Base-by-base conservation (phyloP, 1,139 yeast genomes). In the Candida sanyaensis region DNA sequence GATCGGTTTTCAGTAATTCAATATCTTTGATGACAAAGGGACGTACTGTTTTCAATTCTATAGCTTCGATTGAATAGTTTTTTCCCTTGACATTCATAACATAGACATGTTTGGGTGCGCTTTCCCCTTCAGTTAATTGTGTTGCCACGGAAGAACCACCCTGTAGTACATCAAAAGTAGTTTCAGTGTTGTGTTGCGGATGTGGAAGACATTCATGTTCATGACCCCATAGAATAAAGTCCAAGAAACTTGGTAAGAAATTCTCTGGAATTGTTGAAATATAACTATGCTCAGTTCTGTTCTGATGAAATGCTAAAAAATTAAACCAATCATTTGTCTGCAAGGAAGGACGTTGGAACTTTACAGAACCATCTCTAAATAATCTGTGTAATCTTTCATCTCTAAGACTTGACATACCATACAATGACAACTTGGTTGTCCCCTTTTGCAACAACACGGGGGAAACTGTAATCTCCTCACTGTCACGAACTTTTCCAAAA, bases 121-220 rank as follows among this genome's bases (percentile, higher is more conserved):
- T 80, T 61, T 93, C 99, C 3, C 96, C 96, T 47, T 88, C 96
- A 46, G 88, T 81, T 36, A 95, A 71, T 11, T 96, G 86, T 0
- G 99, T 93, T 0, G 96, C 98, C 13, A 93, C 88, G 0, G 97
- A 88, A 1, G 97, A 89, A 0, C 99, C 99, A 0, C 97, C 96
- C 63, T 92, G 97, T 40, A 95, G 73, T 0, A 92, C 91, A 51
- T 83, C 83, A 61, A 92, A 90, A 1, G 84, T 86, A 27, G 83
- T 83, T 23, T 79, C 79, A 0, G 87, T 78, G 60, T 90, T 91
- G 42, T 72, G 73, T 0, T 73, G 76, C 0, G 96, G 84, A 52
- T 80, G 82, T 1, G 93, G 89, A 6, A 86, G 76, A 60, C 98
- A 91, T 63, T 93, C 98, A 66, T 93, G 99, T 62, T 93, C 99